These are phyloP conservation scores for Talaromyces wortmannii DNA, from an alignment of 495 filamentous ascomycete genomes.

Conservation along the genomic window DNA sequence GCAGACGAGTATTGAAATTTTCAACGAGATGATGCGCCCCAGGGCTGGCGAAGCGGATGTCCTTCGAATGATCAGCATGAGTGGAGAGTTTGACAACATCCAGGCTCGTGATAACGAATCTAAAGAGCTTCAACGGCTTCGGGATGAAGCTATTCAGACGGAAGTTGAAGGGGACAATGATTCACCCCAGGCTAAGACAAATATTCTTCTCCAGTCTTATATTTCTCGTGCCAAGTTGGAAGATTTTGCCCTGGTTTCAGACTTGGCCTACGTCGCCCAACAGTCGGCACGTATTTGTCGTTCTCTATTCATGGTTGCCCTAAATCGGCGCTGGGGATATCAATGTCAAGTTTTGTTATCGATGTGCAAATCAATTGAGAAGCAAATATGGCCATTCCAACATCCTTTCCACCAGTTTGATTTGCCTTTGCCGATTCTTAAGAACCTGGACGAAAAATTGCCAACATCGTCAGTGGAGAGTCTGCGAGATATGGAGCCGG, in stretches of 20 bases:
- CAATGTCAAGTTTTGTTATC: slow-evolving; percentile 86
- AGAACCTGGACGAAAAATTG: slow-evolving; percentile 72
- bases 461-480: slow-evolving; percentile 67
- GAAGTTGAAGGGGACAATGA: slow-evolving; percentile 70
- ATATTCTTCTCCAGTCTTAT: slow-evolving; percentile 88
- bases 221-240: slow-evolving; percentile 85
- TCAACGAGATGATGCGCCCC: slow-evolving; percentile 86
- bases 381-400: slow-evolving; percentile 86
- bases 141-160: slow-evolving; percentile 58
- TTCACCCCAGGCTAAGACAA: slow-evolving; percentile 82
- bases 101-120: slow-evolving; percentile 83
- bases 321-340: slow-evolving; percentile 90
- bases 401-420: slow-evolving; percentile 96
- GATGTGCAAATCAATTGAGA: slow-evolving; percentile 94
- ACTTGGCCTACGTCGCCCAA: slow-evolving; percentile 91
- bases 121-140: slow-evolving; percentile 64
- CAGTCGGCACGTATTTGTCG: slow-evolving; percentile 92
- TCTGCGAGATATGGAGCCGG: slow-evolving; percentile 82
- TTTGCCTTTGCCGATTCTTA: slow-evolving; percentile 72
- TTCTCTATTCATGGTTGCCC: slow-evolving; percentile 92
- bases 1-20: slow-evolving; percentile 87
- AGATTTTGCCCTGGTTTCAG: slow-evolving; percentile 87
- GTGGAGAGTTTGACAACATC: slow-evolving; percentile 95
- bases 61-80: slow-evolving; percentile 90
- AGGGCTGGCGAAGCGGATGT: slow-evolving; percentile 80